phyloP scores from a whole-genome alignment of 1,284 basidiomycete genomes.

The Schizophyllum amplum region DNA sequence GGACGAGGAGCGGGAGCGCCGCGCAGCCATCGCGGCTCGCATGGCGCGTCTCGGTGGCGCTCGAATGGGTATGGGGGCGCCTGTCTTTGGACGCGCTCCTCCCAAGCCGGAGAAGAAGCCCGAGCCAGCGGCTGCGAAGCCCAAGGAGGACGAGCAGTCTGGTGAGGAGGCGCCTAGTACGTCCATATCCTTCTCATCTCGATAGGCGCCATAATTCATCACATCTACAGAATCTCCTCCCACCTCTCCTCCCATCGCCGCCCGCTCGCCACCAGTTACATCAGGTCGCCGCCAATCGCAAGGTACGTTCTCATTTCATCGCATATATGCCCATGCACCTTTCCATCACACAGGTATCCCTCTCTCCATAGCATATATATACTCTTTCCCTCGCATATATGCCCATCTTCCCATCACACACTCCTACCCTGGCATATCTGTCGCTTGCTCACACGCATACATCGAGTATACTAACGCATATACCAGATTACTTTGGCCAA shows the following conservation, averaged over 20 bases:
- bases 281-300: background rate
- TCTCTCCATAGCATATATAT: no score
- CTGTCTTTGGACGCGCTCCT: slow-evolving; percentile 54
- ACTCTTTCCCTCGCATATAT: no score
- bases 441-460: background rate
- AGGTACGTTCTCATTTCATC: no score
- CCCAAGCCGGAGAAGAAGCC: slow-evolving; percentile 33
- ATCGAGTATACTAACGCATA: background rate
- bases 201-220: background rate
- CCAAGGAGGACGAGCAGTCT: slow-evolving; percentile 17
- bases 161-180: slow-evolving; percentile 8
- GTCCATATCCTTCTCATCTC: no score
- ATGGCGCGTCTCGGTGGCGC: slow-evolving; percentile 88
- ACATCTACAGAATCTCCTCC: background rate
- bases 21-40: slow-evolving; percentile 76
- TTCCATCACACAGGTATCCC: no score
- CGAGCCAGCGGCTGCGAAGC: slow-evolving; percentile 13
- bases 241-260: background rate
- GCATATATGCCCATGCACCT: no score
- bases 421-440: no score
- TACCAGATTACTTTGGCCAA: slow-evolving; percentile 3
- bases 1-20: slow-evolving; percentile 73
- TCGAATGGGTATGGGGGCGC: slow-evolving; percentile 72
- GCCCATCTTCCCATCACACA: no score
- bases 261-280: background rate